Conservation (phyloP, 352 stramenopile species). For the Poterioochromonas sp. region DNA sequence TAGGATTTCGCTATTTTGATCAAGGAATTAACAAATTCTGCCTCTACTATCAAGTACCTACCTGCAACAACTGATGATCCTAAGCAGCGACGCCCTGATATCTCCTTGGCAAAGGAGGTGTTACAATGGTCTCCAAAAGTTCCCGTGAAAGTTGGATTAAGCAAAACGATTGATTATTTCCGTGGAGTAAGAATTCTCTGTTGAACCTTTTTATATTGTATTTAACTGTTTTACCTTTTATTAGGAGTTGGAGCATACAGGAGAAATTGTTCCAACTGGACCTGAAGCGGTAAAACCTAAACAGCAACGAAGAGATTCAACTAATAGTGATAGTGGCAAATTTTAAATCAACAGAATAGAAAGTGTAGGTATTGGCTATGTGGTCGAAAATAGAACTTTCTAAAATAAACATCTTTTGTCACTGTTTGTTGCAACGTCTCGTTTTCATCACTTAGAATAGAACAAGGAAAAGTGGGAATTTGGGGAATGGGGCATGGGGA, state of each 20-base stretch:
- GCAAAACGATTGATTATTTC: constrained; percentile 95
- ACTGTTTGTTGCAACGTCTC: no score
- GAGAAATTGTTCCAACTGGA: constrained; percentile 61
- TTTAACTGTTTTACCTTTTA: no score
- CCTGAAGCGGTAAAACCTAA: constrained; percentile 57
- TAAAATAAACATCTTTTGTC: no score
- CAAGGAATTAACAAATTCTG: constrained; percentile 76
- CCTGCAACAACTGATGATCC: constrained; percentile 82
- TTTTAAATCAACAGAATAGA: no score
- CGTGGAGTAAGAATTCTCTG: constrained; percentile 37
- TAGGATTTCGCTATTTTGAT: constrained; percentile 52
- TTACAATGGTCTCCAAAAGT: constrained; percentile 86
- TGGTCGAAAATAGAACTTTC: no score
- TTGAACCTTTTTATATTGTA: neutral
- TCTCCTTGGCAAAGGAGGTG: constrained; percentile 80
- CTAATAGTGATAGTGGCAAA: no score
- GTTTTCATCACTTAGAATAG: no score
- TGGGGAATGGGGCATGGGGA: no score
- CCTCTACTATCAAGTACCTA: constrained; percentile 73
- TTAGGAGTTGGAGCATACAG: constrained; percentile 50
- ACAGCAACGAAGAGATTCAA: no score
- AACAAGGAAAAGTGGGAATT: no score
- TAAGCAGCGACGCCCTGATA: constrained; percentile 87
- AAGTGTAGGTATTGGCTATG: no score
- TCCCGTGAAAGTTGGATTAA: constrained; percentile 80